A percentile compares a stretch with the other conserved stretches of the same genome.
phyloP scores from a whole-genome alignment of 2,329 filamentous ascomycete species.

The Botrytis sinoallii region DNA sequence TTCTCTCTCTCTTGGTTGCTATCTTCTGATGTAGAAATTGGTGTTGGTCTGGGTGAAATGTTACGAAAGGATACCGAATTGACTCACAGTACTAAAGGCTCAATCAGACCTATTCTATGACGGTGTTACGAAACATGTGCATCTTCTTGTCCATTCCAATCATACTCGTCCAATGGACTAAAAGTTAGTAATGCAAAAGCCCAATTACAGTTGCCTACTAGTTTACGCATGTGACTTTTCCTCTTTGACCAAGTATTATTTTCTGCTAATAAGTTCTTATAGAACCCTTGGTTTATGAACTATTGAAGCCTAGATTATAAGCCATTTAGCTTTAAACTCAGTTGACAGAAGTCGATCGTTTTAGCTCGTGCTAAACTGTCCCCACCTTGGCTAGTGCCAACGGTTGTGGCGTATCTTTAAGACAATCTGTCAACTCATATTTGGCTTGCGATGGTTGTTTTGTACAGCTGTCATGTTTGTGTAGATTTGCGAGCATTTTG shows the following conservation, averaged over 20 bases:
- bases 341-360: not conserved
- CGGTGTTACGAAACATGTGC: not conserved
- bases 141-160: not conserved
- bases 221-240: not conserved
- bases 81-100: not conserved
- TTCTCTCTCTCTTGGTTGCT: slow-evolving; percentile 9
- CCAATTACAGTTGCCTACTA: not conserved
- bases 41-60: not conserved
- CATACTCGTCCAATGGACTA: not conserved
- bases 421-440: not conserved
- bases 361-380: not conserved
- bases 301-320: not conserved
- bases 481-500: not conserved
- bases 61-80: not conserved
- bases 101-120: not conserved
- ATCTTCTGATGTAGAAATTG: not conserved
- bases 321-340: not conserved
- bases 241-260: not conserved
- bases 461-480: not conserved
- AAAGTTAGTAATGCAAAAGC: not conserved
- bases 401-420: not conserved
- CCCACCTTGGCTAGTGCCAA: not conserved
- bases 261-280: not conserved
- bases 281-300: not conserved
- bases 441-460: not conserved